A percentile compares a stretch with the other conserved stretches of the same genome.
Conservation (phyloP, 2,329 filamentous ascomycete genomes). For the Plectosphaerella cucumerina region DNA sequence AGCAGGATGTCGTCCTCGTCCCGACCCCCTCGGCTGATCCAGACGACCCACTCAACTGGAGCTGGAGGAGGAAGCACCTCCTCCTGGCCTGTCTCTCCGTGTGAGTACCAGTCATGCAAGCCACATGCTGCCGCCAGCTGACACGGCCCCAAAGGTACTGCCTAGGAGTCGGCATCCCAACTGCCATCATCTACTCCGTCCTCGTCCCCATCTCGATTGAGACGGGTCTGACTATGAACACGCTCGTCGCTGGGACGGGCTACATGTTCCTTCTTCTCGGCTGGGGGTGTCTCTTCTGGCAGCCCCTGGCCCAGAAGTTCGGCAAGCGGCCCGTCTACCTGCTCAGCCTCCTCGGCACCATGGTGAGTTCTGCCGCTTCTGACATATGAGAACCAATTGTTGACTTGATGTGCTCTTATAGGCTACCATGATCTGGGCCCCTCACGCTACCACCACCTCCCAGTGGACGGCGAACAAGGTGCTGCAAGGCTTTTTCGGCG, state of each 20-base stretch:
- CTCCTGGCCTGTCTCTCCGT: background rate
- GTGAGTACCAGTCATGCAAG: background rate
- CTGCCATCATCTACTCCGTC: slow-evolving; percentile 22
- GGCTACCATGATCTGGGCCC: slow-evolving; percentile 28
- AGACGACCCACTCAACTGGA: slow-evolving; percentile 22
- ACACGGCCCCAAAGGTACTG: background rate
- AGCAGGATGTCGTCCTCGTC: slow-evolving; percentile 16
- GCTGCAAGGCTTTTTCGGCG: slow-evolving; percentile 20
- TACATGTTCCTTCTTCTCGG: slow-evolving; percentile 43
- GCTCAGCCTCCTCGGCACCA: background rate
- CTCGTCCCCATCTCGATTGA: slow-evolving; percentile 28
- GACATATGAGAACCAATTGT: no score
- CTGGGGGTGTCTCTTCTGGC: slow-evolving; percentile 47
- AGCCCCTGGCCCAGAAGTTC: slow-evolving; percentile 47
- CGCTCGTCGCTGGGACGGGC: slow-evolving; percentile 43
- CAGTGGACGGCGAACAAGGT: slow-evolving; percentile 23
- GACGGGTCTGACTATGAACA: slow-evolving; percentile 30
- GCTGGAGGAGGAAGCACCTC: slow-evolving; percentile 14
- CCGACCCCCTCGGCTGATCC: slow-evolving; percentile 18
- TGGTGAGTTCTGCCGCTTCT: background rate
- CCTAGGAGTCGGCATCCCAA: slow-evolving; percentile 24
- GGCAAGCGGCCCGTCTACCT: slow-evolving; percentile 46
- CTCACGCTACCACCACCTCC: slow-evolving; percentile 14
- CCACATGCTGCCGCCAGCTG: background rate
- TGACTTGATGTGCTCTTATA: no score